phyloP scores from a whole-genome alignment of 352 stramenopile species.

The Phytophthora pistaciae region DNA sequence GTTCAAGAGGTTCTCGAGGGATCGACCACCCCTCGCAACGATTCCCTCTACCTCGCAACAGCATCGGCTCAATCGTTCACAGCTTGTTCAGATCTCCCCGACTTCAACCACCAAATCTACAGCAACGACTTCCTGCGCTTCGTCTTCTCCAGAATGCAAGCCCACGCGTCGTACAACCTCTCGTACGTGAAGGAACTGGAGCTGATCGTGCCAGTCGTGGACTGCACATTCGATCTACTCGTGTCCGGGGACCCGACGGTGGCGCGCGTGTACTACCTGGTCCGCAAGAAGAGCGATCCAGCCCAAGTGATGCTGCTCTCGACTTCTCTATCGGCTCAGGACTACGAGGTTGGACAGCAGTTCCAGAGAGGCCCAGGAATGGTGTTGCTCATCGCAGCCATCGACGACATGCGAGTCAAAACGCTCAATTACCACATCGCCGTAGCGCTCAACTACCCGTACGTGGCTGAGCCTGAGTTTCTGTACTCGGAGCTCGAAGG shows the following conservation, averaged over 20 bases:
- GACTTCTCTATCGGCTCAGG: slow-evolving; percentile 34
- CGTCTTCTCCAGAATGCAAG: slow-evolving; percentile 30
- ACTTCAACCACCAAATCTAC: slow-evolving; percentile 37
- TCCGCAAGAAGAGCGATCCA: slow-evolving; percentile 22
- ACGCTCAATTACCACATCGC: slow-evolving; percentile 32
- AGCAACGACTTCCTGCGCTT: slow-evolving; percentile 40
- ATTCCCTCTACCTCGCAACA: slow-evolving; percentile 51
- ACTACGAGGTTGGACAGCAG: slow-evolving; percentile 34
- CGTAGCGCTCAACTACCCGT: slow-evolving; percentile 40
- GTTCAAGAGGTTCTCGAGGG: slow-evolving; percentile 33
- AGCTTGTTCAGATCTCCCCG: slow-evolving; percentile 20
- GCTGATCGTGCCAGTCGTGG: slow-evolving; percentile 48
- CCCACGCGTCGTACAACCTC: slow-evolving; percentile 31
- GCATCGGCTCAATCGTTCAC: slow-evolving; percentile 29
- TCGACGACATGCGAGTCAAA: slow-evolving; percentile 33
- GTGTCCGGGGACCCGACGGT: slow-evolving; percentile 27
- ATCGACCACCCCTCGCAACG: slow-evolving; percentile 33
- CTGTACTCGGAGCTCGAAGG: slow-evolving; percentile 21
- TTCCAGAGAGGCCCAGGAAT: slow-evolving; percentile 26
- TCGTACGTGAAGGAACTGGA: slow-evolving; percentile 38
- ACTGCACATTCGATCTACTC: slow-evolving; percentile 41
- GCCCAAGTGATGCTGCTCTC: slow-evolving; percentile 32
- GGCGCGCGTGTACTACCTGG: slow-evolving; percentile 36
- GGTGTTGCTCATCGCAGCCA: slow-evolving; percentile 28
- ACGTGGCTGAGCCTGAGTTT: slow-evolving; percentile 28